These are phyloP conservation scores for Glomus cerebriforme DNA, from an alignment of 192 early-diverging fungal genomes.

Conservation along the genomic window DNA sequence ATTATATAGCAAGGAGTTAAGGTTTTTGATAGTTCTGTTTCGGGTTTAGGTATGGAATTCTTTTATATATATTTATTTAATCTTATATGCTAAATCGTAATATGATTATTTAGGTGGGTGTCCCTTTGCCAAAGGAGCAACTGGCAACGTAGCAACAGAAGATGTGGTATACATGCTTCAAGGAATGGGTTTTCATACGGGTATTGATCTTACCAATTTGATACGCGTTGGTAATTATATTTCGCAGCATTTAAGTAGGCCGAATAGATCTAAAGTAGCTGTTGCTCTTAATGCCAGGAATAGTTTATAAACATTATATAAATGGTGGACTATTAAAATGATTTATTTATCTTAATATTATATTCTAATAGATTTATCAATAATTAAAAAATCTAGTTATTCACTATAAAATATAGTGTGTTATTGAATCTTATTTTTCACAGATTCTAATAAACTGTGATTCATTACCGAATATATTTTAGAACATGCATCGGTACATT, in stretches of 20 bases:
- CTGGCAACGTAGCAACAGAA: conserved; percentile 96
- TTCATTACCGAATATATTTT: conserved; percentile 76
- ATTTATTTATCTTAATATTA: too few relatives aligned
- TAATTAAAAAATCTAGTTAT: too few relatives aligned
- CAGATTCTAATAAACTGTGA: conserved; percentile 54
- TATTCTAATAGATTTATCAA: too few relatives aligned
- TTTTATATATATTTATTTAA: neutral
- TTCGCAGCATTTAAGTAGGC: conserved; percentile 71
- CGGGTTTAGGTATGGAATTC: conserved; percentile 70
- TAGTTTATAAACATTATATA: neutral
- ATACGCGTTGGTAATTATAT: conserved; percentile 87
- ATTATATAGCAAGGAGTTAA: conserved; percentile 73
- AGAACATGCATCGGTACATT: conserved; percentile 74
- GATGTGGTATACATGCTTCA: conserved; percentile 94
- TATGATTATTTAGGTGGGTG: conserved; percentile 70
- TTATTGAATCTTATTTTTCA: conserved; percentile 35
- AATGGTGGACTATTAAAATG: too few relatives aligned
- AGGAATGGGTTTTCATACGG: conserved; percentile 81
- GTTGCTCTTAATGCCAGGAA: conserved; percentile 41
- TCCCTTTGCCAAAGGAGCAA: conserved; percentile 94
- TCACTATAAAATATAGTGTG: neutral
- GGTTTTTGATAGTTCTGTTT: conserved; percentile 91
- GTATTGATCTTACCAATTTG: conserved; percentile 73
- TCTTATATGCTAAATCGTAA: neutral
- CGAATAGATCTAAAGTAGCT: conserved; percentile 62